A percentile compares a stretch with the other conserved stretches of the same genome.
phyloP scores from a whole-genome alignment of 371 early-diverging fungal species.

The Mortierella sp. region DNA sequence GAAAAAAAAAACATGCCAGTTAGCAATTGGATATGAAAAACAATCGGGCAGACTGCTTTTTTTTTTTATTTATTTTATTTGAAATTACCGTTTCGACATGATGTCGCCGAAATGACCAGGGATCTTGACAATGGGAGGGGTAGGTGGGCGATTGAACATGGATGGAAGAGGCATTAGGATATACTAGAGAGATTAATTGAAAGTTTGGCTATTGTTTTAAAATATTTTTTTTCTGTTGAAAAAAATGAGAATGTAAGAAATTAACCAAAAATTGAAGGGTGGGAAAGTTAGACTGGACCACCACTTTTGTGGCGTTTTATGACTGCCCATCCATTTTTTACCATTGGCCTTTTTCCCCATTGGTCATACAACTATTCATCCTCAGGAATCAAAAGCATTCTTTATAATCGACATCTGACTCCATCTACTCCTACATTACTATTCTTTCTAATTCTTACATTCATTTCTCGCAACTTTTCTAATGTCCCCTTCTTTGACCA shows the following conservation, averaged over 20 bases:
- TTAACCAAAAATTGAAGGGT: not conserved
- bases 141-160: constrained; percentile 37
- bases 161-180: constrained; percentile 36
- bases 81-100: constrained; percentile 61
- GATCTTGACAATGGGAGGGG: constrained; percentile 50
- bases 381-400: too few species aligned
- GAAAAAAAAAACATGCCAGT: not conserved
- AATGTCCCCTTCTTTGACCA: not conserved
- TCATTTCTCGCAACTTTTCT: not conserved
- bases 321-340: too few species aligned
- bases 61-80: not conserved
- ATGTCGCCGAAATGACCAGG: constrained; percentile 69
- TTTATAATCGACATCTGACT: too few species aligned
- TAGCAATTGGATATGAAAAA: not conserved
- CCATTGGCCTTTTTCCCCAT: too few species aligned
- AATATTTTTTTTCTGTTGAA: not conserved
- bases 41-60: not conserved
- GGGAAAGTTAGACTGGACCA: too few species aligned
- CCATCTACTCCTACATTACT: not conserved
- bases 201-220: too few species aligned
- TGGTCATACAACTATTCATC: too few species aligned
- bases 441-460: not conserved
- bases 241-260: not conserved
- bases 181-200: not conserved
- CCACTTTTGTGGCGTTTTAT: too few species aligned